These are phyloP conservation scores for Cercospora sp. DNA, from an alignment of 2,329 filamentous ascomycete genomes.

Conservation along the genomic window DNA sequence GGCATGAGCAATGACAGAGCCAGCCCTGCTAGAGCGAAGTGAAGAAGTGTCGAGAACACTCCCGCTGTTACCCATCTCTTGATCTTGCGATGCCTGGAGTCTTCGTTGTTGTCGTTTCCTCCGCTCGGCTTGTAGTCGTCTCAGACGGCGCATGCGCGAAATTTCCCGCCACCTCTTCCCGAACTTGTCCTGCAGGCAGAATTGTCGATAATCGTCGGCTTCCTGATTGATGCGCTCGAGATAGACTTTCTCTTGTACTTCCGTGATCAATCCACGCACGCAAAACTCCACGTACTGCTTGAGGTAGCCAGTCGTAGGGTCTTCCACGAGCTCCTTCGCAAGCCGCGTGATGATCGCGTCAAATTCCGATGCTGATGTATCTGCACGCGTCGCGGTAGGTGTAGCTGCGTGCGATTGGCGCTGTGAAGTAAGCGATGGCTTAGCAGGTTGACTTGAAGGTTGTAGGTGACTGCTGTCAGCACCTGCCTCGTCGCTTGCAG, in stretches of 20 bases:
- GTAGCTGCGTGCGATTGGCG: constrained; percentile 11
- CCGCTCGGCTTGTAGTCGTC: constrained; percentile 7
- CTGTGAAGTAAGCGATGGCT: constrained; percentile 10
- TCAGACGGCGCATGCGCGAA: constrained; percentile 9
- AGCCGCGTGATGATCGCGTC: constrained; percentile 36
- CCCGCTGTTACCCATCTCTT: constrained; percentile 12
- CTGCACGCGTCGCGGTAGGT: constrained; percentile 18
- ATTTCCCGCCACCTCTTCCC: constrained; percentile 41
- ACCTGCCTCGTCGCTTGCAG: constrained; percentile 20
- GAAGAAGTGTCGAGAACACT: constrained; percentile 21
- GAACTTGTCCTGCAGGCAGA: constrained; percentile 41
- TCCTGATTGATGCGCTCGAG: constrained; percentile 33
- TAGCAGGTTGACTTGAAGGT: constrained; percentile 5
- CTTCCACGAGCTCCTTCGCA: constrained; percentile 42
- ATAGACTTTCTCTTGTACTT: constrained; percentile 38
- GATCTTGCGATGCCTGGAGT: constrained; percentile 26
- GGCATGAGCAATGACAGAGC: neutral
- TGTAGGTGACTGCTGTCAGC: neutral
- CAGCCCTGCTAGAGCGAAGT: constrained; percentile 16
- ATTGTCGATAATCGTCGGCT: constrained; percentile 36
- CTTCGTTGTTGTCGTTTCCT: constrained; percentile 35
- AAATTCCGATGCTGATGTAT: constrained; percentile 29
- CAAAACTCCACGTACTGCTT: constrained; percentile 48
- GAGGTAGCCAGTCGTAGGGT: constrained; percentile 44
- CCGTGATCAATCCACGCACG: constrained; percentile 36